A percentile compares a stretch with the other conserved stretches of the same genome.
These are phyloP conservation scores for Aspergillus olivimuriae DNA, from an alignment of 495 filamentous ascomycete species.

Conservation along the genomic window DNA sequence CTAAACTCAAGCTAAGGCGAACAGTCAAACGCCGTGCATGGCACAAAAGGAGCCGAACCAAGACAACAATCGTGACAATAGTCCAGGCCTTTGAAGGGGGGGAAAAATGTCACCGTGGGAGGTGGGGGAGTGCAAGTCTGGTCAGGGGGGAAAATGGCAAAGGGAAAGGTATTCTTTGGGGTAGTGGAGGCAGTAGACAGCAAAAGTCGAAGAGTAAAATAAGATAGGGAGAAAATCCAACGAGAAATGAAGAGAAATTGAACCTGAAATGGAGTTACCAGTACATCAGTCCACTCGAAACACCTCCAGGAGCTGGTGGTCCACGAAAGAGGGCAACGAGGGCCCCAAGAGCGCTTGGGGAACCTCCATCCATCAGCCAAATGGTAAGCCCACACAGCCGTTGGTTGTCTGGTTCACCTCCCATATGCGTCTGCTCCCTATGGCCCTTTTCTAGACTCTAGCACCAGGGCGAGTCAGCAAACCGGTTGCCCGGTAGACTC, in stretches of 20 bases:
- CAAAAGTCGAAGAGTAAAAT: conserved; percentile 11
- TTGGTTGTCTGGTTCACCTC: conserved; percentile 3
- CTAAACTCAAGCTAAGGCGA: conserved; percentile 22
- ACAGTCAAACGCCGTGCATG: conserved; percentile 20
- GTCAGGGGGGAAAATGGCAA: conserved; percentile 15
- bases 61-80: conserved; percentile 15
- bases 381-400: conserved; percentile 2
- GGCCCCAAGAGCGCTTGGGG: conserved; percentile 4
- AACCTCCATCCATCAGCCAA: conserved; percentile 8
- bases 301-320: conserved; percentile 5
- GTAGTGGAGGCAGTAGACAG: conserved; percentile 22
- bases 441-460: neutral
- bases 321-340: conserved; percentile 1
- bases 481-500: conserved; percentile 6
- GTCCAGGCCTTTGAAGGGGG: conserved; percentile 14
- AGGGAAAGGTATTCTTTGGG: conserved; percentile 26
- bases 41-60: conserved; percentile 17
- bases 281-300: conserved; percentile 6
- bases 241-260: conserved; percentile 15
- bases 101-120: conserved; percentile 9
- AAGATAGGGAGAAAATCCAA: conserved; percentile 14
- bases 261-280: conserved; percentile 11
- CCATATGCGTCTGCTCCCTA: conserved; percentile 3
- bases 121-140: conserved; percentile 8
- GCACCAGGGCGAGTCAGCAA: conserved; percentile 7